Base-by-base conservation (phyloP, 1,284 basidiomycete species). In the Moesziomyces antarcticus region DNA sequence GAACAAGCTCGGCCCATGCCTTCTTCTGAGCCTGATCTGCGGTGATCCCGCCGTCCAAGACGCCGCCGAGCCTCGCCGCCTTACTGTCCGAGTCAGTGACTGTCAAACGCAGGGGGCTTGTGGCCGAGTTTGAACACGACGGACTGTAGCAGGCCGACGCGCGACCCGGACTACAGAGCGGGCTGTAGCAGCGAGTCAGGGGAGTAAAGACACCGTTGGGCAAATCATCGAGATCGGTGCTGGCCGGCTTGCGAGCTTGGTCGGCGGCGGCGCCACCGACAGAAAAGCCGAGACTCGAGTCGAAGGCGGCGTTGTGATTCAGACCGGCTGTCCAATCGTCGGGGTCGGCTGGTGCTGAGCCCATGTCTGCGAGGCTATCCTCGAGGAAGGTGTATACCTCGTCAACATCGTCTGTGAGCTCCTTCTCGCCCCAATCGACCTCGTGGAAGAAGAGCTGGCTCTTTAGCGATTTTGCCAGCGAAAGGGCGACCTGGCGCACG, bases 331-430 rank as follows among this genome's bases (percentile, higher is more conserved):
- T 50, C 65, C 69, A 73, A 30, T 67, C 69, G 24, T 68, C 65
- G 6, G 65, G 49, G 20, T 63, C 69, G 7, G 57, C 57, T 18
- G 59, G 45, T 4, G 51, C 45, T 0, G 54, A 55, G 40, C 59
- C 55, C 7, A 48, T 43, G 18, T 67, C 74, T 27, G 66, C 67
- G 9, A 78, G 58, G 30, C 70, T 71, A 77, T 97, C 94, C 69
- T 94, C 93, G 85, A 94, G 87, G 86, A 99, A 97, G 88, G 93
- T 94, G 85, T 94, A 97, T 7, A 98, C 94, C 77, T 97, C 93
- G 77, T 97, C 94, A 3, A 94, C 91, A 5, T 93, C 91, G 80
- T 97, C 96, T 62, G 91, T 90, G 47, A 98, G 85, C 1, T 90
- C 87, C 24, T 90, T 89, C 59, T 91, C 90, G 35, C 93, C 93